phyloP scores from a whole-genome alignment of 73 alveolate species.

The Diophrys sp. region DNA sequence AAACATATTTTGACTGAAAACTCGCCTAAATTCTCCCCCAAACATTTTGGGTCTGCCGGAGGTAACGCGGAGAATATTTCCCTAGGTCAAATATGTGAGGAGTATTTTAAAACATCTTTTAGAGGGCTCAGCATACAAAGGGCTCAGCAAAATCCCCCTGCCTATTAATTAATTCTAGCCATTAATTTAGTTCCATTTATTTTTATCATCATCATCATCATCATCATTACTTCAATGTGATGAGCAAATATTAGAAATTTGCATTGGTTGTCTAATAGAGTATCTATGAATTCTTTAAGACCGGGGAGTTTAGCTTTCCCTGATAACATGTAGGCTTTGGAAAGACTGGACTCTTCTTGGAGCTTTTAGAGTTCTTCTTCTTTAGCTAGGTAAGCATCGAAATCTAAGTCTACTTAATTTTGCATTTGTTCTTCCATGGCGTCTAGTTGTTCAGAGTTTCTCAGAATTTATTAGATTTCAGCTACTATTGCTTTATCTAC shows the following conservation, averaged over 20 bases:
- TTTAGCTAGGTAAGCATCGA: conserved; percentile 1
- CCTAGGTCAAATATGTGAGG: too few relatives aligned
- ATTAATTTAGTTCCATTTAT: too few relatives aligned
- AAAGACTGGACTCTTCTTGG: conserved; percentile 17
- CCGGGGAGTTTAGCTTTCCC: conserved; percentile 80
- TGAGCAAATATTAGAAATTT: conserved; percentile 93
- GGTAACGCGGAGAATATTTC: too few relatives aligned
- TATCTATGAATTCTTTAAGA: conserved; percentile 69
- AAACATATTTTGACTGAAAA: too few relatives aligned
- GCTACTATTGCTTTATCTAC: conserved; percentile 56
- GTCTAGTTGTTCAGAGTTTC: conserved; percentile 11
- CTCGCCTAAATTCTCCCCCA: too few relatives aligned
- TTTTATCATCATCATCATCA: too few relatives aligned
- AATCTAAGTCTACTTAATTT: conserved; percentile 2
- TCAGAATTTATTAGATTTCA: conserved; percentile 34
- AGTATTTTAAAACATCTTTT: too few relatives aligned
- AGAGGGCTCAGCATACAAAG: too few relatives aligned
- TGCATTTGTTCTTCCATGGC: conserved; percentile 3
- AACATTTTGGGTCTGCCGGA: too few relatives aligned
- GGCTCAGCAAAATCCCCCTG: too few relatives aligned
- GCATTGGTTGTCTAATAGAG: conserved; percentile 42
- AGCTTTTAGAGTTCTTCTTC: conserved; percentile 7
- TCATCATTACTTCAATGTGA: conserved; percentile 80
- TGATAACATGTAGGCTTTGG: conserved; percentile 62
- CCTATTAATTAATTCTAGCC: too few relatives aligned